A percentile compares a stretch with the other conserved stretches of the same genome.
Conservation (phyloP, 495 filamentous ascomycete genomes). For the Penicillium cosmopolitanum region DNA sequence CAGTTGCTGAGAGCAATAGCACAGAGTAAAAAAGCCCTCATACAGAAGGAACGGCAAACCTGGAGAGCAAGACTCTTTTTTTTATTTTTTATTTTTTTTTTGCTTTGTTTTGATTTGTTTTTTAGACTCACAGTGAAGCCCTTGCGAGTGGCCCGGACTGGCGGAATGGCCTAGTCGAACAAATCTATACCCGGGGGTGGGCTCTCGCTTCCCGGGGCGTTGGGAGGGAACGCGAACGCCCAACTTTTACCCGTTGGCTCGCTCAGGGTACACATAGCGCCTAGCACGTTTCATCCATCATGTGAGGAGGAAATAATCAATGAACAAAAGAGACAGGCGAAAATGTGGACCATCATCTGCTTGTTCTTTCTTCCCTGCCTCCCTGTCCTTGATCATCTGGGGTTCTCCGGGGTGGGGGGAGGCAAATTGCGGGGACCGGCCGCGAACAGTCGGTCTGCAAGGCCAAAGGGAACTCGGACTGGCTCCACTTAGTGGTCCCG, state of each 20-base stretch:
- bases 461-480: not conserved
- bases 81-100: not conserved
- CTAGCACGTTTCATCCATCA: constrained; percentile 31
- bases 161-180: constrained; percentile 13
- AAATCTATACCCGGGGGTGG: not conserved
- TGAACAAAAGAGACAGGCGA: not conserved
- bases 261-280: constrained; percentile 9
- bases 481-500: constrained; percentile 1
- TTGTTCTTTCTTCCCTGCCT: constrained; percentile 2
- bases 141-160: constrained; percentile 20
- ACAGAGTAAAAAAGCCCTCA: not conserved
- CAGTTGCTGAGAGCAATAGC: not conserved
- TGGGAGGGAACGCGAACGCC: constrained; percentile 21
- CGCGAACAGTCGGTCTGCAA: constrained; percentile 6
- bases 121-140: not conserved
- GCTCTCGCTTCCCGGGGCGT: constrained; percentile 14
- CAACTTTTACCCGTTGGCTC: constrained; percentile 5
- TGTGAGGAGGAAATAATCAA: constrained; percentile 20
- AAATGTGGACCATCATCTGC: constrained; percentile 19
- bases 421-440: constrained; percentile 13
- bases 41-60: not conserved
- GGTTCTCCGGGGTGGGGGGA: constrained; percentile 2
- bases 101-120: too few species aligned
- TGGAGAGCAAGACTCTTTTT: not conserved
- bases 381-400: constrained; percentile 15